Percentiles rank a stretch among this genome's conserved stretches.
Evolutionary conservation across 257 asterid species (phyloP).

Genomic region (Echites panduratus): DNA sequence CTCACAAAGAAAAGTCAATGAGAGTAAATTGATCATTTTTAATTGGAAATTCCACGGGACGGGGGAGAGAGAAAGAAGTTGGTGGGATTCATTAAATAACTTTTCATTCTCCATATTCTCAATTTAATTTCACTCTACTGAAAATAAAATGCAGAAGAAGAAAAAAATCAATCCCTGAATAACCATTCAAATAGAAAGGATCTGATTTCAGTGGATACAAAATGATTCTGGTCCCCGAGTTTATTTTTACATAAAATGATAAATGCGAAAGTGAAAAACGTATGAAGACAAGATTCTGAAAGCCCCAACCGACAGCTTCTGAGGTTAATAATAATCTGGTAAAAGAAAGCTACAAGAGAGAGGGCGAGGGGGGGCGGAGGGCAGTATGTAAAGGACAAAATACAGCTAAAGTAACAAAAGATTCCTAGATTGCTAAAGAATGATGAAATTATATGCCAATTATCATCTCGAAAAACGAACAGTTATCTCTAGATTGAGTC

Average conservation of each 20-base stretch:
- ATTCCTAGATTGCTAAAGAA: neutral
- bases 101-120: neutral
- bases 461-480: neutral
- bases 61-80: neutral
- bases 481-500: neutral
- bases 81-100: neutral
- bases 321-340: neutral
- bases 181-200: neutral
- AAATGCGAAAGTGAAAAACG: neutral
- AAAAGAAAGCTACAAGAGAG: neutral
- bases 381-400: neutral
- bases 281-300: neutral
- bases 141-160: neutral
- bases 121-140: neutral
- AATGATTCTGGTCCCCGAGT: too few species aligned
- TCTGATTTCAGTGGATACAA: neutral
- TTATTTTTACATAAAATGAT: too few species aligned
- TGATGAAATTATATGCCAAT: neutral
- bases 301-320: neutral
- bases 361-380: too few species aligned
- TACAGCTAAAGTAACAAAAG: neutral
- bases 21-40: neutral
- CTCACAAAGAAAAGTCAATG: neutral
- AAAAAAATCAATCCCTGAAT: too few species aligned
- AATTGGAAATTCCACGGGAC: neutral